Conservation (phyloP, 176 grass and related monocot species). For the sorghum (Sorghum bicolor) region Sorghum_bicolor_NCBIv3 NC_012879.2:53365001-53365500, state of each 20-base stretch:
- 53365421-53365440: no score
- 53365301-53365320: not conserved
- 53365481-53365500: no score
- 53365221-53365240: not conserved
- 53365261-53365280: no score
- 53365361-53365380: conserved; percentile 88
- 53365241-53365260: not conserved
- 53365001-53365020: no score
- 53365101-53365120: not conserved
- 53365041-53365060: no score
- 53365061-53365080: no score
- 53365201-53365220: not conserved
- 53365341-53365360: conserved; percentile 75
- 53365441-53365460: no score
- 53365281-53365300: no score
- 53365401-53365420: no score
- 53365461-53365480: no score
- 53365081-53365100: not conserved
- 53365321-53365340: conserved; percentile 97
- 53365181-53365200: not conserved
- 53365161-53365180: not conserved
- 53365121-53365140: not conserved
- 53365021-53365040: no score
- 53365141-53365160: not conserved
- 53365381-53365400: conserved; percentile 83